A percentile compares a stretch with the other conserved stretches of the same genome.
phyloP scores from a whole-genome alignment of 305 asterid species.

The Fraxinus nigra region DNA sequence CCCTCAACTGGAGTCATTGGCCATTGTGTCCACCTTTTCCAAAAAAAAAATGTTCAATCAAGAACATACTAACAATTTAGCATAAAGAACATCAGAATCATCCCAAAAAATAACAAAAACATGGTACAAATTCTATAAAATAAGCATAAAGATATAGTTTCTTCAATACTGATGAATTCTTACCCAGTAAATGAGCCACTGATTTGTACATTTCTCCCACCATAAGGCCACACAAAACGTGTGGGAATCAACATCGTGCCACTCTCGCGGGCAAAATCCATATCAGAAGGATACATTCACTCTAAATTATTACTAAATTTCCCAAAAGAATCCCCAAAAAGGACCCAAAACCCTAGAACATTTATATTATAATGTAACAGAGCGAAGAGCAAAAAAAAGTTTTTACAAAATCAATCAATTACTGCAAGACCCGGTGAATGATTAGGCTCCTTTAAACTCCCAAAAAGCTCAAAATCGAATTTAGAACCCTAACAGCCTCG shows the following conservation, averaged over 20 bases:
- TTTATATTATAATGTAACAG: not conserved
- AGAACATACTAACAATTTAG: not conserved
- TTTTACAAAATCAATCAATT: not conserved
- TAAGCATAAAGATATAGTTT: not conserved
- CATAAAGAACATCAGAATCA: not conserved
- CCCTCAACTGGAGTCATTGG: slow-evolving; percentile 65
- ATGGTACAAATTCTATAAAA: not conserved
- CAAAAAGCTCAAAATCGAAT: not conserved
- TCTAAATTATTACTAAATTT: slow-evolving; percentile 24
- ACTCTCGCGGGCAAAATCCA: slow-evolving; percentile 65
- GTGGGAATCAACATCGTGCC: slow-evolving; percentile 64
- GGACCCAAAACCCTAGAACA: not conserved
- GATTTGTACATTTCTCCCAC: slow-evolving; percentile 78
- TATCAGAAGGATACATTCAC: slow-evolving; percentile 56
- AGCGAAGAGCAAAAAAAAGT: not conserved
- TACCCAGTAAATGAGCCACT: slow-evolving; percentile 96
- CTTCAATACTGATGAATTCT: slow-evolving; percentile 23
- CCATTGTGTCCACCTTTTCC: slow-evolving; percentile 47
- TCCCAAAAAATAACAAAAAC: not conserved
- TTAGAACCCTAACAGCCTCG: not conserved
- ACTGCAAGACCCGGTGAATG: not conserved
- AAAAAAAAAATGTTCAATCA: not conserved
- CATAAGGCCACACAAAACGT: slow-evolving; percentile 90
- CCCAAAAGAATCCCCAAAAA: slow-evolving; percentile 12
- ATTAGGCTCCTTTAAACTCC: not conserved